Conservation (phyloP, 768 basidiomycete species). For the Boletus rufocinnamomeus region DNA sequence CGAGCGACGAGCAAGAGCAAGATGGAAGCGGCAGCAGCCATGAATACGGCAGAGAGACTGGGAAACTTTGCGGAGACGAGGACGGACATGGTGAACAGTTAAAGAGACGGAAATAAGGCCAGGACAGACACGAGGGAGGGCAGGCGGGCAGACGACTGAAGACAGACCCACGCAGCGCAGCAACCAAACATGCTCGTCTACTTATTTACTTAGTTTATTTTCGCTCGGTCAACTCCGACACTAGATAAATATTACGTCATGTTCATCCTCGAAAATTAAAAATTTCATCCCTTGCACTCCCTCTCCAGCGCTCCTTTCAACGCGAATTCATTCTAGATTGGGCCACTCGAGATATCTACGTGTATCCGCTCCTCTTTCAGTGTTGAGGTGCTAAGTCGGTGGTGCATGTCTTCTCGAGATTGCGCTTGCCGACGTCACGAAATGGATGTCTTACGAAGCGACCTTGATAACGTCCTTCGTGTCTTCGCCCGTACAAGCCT, state of each 20-base stretch:
- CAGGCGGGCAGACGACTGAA: conserved; percentile 12
- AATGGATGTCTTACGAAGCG: conserved; percentile 7
- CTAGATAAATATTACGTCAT: conserved; percentile 21
- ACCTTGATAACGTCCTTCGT: neutral
- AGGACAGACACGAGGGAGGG: conserved; percentile 15
- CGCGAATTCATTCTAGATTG: neutral
- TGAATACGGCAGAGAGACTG: conserved; percentile 32
- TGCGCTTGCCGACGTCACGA: conserved; percentile 3
- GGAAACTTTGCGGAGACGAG: conserved; percentile 35
- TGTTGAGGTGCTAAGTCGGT: neutral
- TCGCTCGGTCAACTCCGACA: conserved; percentile 26
- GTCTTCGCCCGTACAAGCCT: conserved; percentile 3
- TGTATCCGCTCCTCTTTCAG: neutral
- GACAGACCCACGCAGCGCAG: conserved; percentile 24
- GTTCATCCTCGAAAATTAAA: neutral
- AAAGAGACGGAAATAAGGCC: conserved; percentile 29
- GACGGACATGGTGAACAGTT: conserved; percentile 30
- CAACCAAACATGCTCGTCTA: conserved; percentile 2
- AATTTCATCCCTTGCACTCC: neutral
- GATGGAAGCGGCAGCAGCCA: conserved; percentile 32
- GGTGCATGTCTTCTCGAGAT: neutral
- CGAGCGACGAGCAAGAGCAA: conserved; percentile 35
- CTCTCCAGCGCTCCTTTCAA: neutral
- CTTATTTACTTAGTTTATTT: conserved; percentile 24
- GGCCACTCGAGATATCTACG: neutral